Base-by-base conservation (phyloP, 2,329 filamentous ascomycete genomes). In the Diaporthe caulivora region DNA sequence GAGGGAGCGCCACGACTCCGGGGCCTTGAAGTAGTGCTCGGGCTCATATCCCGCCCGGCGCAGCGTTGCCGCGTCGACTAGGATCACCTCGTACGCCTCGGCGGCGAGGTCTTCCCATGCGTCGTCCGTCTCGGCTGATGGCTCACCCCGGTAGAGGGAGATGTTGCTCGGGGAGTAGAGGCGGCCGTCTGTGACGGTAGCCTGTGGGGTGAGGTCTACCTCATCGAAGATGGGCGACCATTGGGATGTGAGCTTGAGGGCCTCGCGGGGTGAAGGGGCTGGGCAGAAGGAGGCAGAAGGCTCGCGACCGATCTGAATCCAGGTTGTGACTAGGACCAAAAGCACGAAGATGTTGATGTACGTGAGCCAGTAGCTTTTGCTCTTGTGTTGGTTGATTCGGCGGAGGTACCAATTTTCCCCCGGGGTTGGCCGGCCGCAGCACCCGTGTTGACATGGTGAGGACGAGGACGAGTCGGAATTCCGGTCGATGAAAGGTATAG, bases 51-150 rank as follows among this genome's bases (percentile, higher is more conserved):
- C 53, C 15, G 53, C 53, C 26, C 53, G 53, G 26, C 11, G 26
- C 26, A 57, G 53, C 26, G 53, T 57, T 15, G 4, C 17, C 6
- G 53, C 26, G 24, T 57, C 24, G 8, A 57, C 53, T 5, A 57
- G 53, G 17, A 57, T 34, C 13, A 57, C 53, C 26, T 57, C 53
- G 53, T 34, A 29, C 26, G 53, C 53, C 24, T 29, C 53, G 9
- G 53, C 24, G 26, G 53, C 53, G 26, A 57, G 17, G 53, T 57
- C 53, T 26, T 57, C 53, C 53, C 53, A 57, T 17, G 53, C 53
- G 26, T 6, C 31, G 53, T 57, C 53, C 53, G 53, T 57, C 53
- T 57, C 21, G 26, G 53, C 15, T 8, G 53, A 57, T 26, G 53
- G 53, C 26, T 57, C 53, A 8, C 24, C 53, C 24, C 53, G 31